Percentiles rank a stretch among this genome's conserved stretches.
These are phyloP conservation scores for Cicer pinnatifidum DNA, from an alignment of 306 rosid species.

Conservation along the genomic window DNA sequence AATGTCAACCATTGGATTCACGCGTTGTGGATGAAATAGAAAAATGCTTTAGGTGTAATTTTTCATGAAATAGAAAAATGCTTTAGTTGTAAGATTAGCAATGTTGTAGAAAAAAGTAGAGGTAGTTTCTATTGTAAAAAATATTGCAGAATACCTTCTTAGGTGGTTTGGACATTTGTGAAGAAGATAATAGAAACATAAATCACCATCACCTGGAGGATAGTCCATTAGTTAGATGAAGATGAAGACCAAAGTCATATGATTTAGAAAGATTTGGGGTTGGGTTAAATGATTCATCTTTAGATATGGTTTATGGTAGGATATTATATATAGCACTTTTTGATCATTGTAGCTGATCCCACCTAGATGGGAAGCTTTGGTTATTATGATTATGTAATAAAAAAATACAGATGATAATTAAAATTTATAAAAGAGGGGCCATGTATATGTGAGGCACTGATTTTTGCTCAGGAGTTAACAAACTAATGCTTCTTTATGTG, in stretches of 20 bases:
- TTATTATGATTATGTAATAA: not conserved
- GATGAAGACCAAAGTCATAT: not conserved
- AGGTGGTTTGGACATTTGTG: not conserved
- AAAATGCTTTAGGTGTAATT: not conserved
- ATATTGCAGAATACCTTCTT: not conserved
- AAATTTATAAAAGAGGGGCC: not conserved
- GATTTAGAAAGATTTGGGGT: not conserved
- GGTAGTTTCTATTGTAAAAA: conserved; percentile 16
- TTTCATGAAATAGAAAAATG: not conserved
- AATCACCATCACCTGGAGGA: not conserved
- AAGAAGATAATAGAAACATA: not conserved
- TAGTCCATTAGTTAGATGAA: not conserved
- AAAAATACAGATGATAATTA: not conserved
- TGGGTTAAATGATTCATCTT: not conserved
- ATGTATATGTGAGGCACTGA: conserved; percentile 8
- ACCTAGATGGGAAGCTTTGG: not conserved
- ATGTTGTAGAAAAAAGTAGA: not conserved
- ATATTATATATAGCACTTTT: not conserved
- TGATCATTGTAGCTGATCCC: not conserved
- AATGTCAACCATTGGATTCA: conserved; percentile 7
- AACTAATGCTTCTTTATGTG: conserved; percentile 26
- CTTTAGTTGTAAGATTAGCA: not conserved
- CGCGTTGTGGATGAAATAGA: not conserved
- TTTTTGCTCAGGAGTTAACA: conserved; percentile 8
- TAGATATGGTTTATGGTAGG: not conserved